phyloP scores from a whole-genome alignment of 2,329 filamentous ascomycete genomes.

The Pseudogymnoascus pannorum region DNA sequence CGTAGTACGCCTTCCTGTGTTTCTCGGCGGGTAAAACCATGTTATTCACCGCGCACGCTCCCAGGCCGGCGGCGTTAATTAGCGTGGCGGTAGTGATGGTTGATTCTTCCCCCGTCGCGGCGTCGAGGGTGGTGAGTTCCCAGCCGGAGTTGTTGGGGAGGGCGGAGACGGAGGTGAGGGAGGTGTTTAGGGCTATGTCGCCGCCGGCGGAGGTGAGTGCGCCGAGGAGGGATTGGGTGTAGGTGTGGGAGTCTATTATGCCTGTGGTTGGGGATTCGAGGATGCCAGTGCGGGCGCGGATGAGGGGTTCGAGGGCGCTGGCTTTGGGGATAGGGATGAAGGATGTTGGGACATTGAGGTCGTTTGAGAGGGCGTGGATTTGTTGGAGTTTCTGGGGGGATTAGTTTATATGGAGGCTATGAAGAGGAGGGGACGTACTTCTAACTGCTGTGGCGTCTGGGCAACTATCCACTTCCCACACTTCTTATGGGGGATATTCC shows the following conservation, averaged over 20 bases:
- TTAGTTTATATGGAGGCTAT: not conserved
- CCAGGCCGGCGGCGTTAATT: slow-evolving; percentile 80
- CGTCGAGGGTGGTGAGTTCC: slow-evolving; percentile 51
- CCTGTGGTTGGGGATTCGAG: slow-evolving; percentile 83
- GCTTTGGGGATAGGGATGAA: slow-evolving; percentile 63
- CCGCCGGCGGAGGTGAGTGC: slow-evolving; percentile 72
- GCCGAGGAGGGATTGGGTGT: slow-evolving; percentile 76
- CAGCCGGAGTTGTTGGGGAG: slow-evolving; percentile 49
- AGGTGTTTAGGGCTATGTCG: slow-evolving; percentile 60
- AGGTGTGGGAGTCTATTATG: slow-evolving; percentile 78
- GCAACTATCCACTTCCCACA: slow-evolving; percentile 95
- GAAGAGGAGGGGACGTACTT: not conserved
- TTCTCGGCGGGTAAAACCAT: slow-evolving; percentile 59
- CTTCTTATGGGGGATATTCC: slow-evolving; percentile 63
- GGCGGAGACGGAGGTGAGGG: slow-evolving; percentile 49
- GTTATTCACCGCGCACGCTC: slow-evolving; percentile 70
- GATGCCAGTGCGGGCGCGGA: slow-evolving; percentile 63
- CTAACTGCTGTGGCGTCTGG: slow-evolving; percentile 59
- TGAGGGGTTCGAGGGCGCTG: slow-evolving; percentile 60
- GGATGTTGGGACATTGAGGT: slow-evolving; percentile 57
- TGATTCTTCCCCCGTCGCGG: slow-evolving; percentile 38
- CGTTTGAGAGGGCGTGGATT: slow-evolving; percentile 39
- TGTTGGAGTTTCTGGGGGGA: slow-evolving; percentile 35
- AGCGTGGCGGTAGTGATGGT: slow-evolving; percentile 68
- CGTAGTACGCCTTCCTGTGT: slow-evolving; percentile 63